Evolutionary conservation across 768 basidiomycete species (phyloP).

Genomic region (Rhodotorula toruloides): DNA sequence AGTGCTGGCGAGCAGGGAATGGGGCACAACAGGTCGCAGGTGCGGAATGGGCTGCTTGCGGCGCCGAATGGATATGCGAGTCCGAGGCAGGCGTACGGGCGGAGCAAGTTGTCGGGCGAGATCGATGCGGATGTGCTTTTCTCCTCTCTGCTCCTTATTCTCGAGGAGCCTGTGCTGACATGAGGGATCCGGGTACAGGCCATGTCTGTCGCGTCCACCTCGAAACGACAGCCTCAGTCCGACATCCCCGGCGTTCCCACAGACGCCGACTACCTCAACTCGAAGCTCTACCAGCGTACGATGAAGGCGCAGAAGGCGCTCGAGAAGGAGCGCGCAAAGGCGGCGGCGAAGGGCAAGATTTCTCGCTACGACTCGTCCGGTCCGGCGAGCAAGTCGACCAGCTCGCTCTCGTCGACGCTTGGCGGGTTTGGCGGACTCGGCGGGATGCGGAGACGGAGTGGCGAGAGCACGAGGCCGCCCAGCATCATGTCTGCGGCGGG

Average conservation of each 20-base stretch:
- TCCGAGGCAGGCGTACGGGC: neutral
- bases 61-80: neutral
- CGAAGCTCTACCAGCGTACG: conserved; percentile 35
- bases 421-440: neutral
- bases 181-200: neutral
- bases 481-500: conserved; percentile 22
- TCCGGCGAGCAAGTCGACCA: conserved; percentile 17
- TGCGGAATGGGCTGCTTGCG: conserved; percentile 15
- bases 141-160: neutral
- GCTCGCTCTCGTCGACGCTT: conserved; percentile 1
- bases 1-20: conserved; percentile 7
- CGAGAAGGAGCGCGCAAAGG: conserved; percentile 36
- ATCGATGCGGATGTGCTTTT: conserved; percentile 23
- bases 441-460: neutral
- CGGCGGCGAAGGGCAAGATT: conserved; percentile 29
- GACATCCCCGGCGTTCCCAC: conserved; percentile 10
- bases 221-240: neutral
- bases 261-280: conserved; percentile 35
- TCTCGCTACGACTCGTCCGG: conserved; percentile 22
- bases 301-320: conserved; percentile 36
- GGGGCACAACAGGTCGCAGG: conserved; percentile 8
- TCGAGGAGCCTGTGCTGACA: neutral
- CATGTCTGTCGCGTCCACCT: conserved; percentile 5
- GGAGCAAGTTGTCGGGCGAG: conserved; percentile 38
- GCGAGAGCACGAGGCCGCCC: neutral